Conservation (phyloP, 2,329 filamentous ascomycete genomes). For the Simplicillium sp. region DNA sequence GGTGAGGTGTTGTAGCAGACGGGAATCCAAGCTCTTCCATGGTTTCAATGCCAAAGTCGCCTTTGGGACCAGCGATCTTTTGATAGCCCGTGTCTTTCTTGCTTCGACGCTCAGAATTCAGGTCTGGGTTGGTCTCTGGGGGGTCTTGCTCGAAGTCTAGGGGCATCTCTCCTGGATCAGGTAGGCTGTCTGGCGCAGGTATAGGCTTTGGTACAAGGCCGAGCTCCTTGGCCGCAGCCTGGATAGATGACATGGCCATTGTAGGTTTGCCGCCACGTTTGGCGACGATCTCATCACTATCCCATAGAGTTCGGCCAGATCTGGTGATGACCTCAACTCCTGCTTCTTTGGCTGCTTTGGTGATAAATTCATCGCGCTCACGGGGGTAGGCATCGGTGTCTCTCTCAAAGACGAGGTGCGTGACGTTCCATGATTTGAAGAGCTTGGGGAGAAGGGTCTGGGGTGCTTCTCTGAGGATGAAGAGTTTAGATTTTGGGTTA, state of each 20-base stretch:
- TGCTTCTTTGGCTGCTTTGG: constrained; percentile 48
- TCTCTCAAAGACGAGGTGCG: constrained; percentile 70
- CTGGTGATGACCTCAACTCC: constrained; percentile 59
- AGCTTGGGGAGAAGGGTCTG: constrained; percentile 63
- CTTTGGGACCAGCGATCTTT: constrained; percentile 54
- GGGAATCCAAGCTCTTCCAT: constrained; percentile 62
- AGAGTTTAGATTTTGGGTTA: constrained; percentile 62
- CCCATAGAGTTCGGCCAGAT: constrained; percentile 62
- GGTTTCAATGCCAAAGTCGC: constrained; percentile 62
- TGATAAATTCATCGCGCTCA: constrained; percentile 51
- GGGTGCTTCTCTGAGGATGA: constrained; percentile 63
- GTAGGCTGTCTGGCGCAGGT: constrained; percentile 46
- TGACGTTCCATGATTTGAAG: constrained; percentile 64
- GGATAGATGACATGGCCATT: constrained; percentile 63
- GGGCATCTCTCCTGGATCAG: constrained; percentile 54
- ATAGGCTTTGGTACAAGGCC: constrained; percentile 54
- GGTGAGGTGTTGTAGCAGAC: constrained; percentile 54
- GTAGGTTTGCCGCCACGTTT: constrained; percentile 60
- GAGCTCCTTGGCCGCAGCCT: constrained; percentile 52
- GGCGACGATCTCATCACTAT: constrained; percentile 59
- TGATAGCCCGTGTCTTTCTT: constrained; percentile 47
- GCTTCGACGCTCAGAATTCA: constrained; percentile 48
- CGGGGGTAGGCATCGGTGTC: constrained; percentile 67
- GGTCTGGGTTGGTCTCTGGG: constrained; percentile 42
- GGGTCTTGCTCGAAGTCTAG: constrained; percentile 48